phyloP scores from a whole-genome alignment of 352 stramenopile genomes.

The Globisporangium okanoganense region DNA sequence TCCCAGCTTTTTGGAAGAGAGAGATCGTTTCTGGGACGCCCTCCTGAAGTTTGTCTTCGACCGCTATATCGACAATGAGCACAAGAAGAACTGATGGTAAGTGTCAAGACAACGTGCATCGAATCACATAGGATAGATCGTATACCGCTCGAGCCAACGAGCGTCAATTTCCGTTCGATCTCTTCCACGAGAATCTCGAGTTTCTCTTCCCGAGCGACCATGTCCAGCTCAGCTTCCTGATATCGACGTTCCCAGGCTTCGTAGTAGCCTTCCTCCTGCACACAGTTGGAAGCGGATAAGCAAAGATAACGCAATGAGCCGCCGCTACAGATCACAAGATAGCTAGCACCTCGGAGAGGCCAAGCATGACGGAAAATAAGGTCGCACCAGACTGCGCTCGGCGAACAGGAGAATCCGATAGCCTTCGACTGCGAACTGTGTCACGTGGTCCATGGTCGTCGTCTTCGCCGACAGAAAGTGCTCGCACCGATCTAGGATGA shows the following conservation, averaged over 20 bases:
- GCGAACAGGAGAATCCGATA: conserved; percentile 86
- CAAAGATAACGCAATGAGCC: background rate
- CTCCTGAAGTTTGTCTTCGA: conserved; percentile 98
- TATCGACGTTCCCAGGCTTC: conserved; percentile 62
- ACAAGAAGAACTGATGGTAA: background rate
- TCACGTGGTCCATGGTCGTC: conserved; percentile 71
- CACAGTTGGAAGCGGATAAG: background rate
- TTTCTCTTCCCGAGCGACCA: conserved; percentile 56
- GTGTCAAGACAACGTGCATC: background rate
- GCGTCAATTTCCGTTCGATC: conserved; percentile 78
- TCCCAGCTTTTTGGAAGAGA: conserved; percentile 88
- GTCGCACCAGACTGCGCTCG: conserved; percentile 60
- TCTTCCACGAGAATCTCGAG: conserved; percentile 61
- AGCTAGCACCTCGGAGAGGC: background rate
- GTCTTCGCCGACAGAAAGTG: conserved; percentile 48
- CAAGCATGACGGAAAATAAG: background rate
- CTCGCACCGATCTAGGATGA: conserved; percentile 70
- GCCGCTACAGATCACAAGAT: background rate
- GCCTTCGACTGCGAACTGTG: conserved; percentile 78
- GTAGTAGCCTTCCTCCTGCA: conserved; percentile 67
- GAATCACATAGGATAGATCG: conserved; percentile 3
- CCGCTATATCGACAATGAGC: conserved; percentile 45
- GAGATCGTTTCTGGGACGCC: conserved; percentile 93
- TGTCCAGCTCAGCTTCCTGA: conserved; percentile 66
- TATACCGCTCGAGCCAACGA: conserved; percentile 85